Evolutionary conservation across 2,329 filamentous ascomycete genomes (phyloP), one percentile per base, ranked within the genome.

Genomic region (Epichloe sp.): DNA sequence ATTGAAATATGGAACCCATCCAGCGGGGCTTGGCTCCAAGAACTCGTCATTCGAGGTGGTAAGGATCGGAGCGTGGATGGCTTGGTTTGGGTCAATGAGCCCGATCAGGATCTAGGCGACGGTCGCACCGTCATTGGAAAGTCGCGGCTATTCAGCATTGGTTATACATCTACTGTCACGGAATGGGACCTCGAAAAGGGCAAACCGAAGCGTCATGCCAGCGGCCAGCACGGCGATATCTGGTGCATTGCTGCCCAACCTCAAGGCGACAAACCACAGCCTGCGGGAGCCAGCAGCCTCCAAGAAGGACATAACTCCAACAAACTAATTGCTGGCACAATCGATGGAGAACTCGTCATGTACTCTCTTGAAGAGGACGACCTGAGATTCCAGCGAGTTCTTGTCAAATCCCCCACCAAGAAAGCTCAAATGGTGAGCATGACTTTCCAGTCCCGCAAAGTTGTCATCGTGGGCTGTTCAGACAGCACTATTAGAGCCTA

Each of bases 1-100:
- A 93, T 98, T 59, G 93, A 98, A 70, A 89, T 98, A 57, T 98
- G 93, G 93, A 95, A 95, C 66, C 89, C 91, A 3, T 71, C 83
- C 50, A 80, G 79, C 56, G 88, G 87, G 15, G 73, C 77, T 55
- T 98, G 93, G 93, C 79, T 88, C 56, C 93, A 97, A 65, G 93
- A 98, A 72, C 82, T 82, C 40, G 82, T 90, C 54, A 83, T 97
- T 48, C 79, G 80, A 37, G 90, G 91, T 56, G 89, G 88, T 47
- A 83, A 86, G 60, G 86, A 89, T 60, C 79, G 89, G 56, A 94
- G 86, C 62, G 85, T 96, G 55, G 93, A 98, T 68, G 88, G 88
- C 7, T 75, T 98, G 26, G 85, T 84, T 41, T 98, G 93, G 93
- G 88, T 86, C 41, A 88, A 88, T 52, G 89, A 95, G 62, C 82